These are phyloP conservation scores for Babesia caballi DNA, from an alignment of 169 alveolate species.

Conservation along the genomic window DNA sequence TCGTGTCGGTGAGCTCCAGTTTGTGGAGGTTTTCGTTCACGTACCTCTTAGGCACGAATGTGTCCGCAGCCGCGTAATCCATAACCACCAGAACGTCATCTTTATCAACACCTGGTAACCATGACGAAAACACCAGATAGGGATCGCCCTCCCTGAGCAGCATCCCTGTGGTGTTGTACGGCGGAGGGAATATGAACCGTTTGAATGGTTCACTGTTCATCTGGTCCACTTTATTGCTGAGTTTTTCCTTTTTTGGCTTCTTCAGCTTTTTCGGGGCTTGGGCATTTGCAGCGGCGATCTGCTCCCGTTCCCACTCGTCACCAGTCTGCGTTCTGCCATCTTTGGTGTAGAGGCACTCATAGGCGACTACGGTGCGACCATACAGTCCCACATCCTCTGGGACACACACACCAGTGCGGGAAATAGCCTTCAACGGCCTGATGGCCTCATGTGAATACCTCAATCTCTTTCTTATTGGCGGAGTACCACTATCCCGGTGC, in stretches of 20 bases:
- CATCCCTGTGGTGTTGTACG: constrained; percentile 57
- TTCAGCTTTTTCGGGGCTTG: constrained; percentile 1
- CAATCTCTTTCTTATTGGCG: not conserved
- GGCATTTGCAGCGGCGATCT: constrained; percentile 21
- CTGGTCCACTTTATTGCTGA: not conserved
- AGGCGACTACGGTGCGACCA: constrained; percentile 45
- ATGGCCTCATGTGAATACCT: not conserved
- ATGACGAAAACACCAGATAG: constrained; percentile 24
- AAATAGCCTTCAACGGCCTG: constrained; percentile 23
- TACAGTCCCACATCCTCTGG: constrained; percentile 65
- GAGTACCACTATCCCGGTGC: too few relatives aligned
- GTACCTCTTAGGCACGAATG: constrained; percentile 6
- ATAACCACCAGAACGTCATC: constrained; percentile 40
- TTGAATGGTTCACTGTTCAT: constrained; percentile 27
- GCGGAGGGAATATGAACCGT: constrained; percentile 52
- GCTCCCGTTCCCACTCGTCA: constrained; percentile 63
- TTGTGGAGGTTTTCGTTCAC: not conserved
- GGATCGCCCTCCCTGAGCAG: constrained; percentile 64
- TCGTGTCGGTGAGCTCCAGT: constrained; percentile 18
- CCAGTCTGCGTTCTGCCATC: constrained; percentile 66
- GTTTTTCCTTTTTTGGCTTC: constrained; percentile 23
- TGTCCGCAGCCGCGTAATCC: constrained; percentile 19
- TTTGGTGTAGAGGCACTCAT: constrained; percentile 55
- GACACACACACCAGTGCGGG: constrained; percentile 62
- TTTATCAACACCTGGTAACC: constrained; percentile 58